Evolutionary conservation across 2,329 filamentous ascomycete genomes (phyloP), one percentile per base, ranked within the genome.

Genomic region (Botrytis sinoallii): DNA sequence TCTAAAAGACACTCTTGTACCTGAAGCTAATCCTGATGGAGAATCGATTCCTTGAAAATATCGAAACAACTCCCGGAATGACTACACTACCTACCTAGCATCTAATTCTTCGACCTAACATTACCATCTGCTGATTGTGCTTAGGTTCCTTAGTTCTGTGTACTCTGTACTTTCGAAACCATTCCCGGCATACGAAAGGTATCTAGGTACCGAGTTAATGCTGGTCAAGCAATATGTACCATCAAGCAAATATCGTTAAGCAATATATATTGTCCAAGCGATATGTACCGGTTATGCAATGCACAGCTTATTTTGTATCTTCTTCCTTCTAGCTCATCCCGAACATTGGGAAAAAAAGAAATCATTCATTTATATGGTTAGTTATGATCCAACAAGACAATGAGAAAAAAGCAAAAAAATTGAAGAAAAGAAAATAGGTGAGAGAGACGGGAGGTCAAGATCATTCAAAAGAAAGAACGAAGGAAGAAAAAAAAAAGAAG

Each of bases 1-100:
- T 46, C 42, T 40, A 60, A 67, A 68, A 60, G 16, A 20, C 12
- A 29, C 35, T 63, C 38, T 40, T 68, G 70, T 72, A 48, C 70
- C 70, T 72, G 63, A 60, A 72, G 52, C 70, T 67, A 72, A 68
- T 59, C 63, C 70, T 68, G 2, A 59, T 60, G 40, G 63, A 46
- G 61, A 59, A 48, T 48, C 48, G 65, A 42, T 68, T 44, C 42
- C 32, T 61, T 48, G 46, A 65, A 57, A 46, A 55, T 38, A 67
- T 57, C 42, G n/a, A 68, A 42, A 57, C 16, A 40, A 59, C 16
- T 59, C 61, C 48, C 63, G 70, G 52, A 48, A 68, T 68, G 63
- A 44, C 70, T 59, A 68, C 65, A 57, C n/a, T 18, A 57, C 52
- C 52, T 57, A 29, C 48, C 48, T n/a, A 55, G 48, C 48, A n/a